Evolutionary conservation across 75 land plant genomes (phyloP), one percentile per base, ranked within the genome.

Genomic region (Picea glauca): DNA sequence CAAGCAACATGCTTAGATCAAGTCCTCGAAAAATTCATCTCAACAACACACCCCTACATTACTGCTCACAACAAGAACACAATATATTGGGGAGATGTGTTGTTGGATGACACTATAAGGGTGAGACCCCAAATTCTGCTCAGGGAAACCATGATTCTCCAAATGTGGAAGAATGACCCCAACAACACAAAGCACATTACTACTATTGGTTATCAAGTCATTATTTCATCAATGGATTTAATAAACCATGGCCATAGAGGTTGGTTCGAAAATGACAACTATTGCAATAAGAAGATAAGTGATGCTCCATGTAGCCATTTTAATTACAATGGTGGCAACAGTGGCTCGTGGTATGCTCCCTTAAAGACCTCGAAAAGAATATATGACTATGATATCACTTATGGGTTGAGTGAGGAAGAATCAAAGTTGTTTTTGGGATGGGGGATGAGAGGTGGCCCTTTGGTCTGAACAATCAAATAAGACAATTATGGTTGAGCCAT

Each of bases 201-300:
- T 0, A 31, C 82, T 0, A 80, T 90, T 2, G 98, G 98, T 1
- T 96, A 96, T 68, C 87, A 93, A 3, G 91, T 83, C 54, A 90
- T 96, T 13, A 96, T 96, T 15, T 94, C 98, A 0, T 93, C 96
- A 0, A 68, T 89, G 1, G 94, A 92, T 40, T 93, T 85, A 88
- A 81, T 96, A 96, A 96, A 96, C 76, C 93, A 96, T 75, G 98
- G 98, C 31, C 91, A 85, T 60, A 96, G 96, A 21, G 86, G 81
- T 30, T 88, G 77, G 76, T 57, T 88, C 4, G 88, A 86, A 54
- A 88, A 88, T 74, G 89, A 88, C 76, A 86, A 83, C 78, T 64
- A 62, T 21, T 80, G 76, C 35, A 79, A 80, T 56, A n/a, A 4
- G 3, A 73, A 14, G n/a, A 32, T 50, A 8, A 23, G 54, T 2